Base-by-base conservation (phyloP, 352 stramenopile species). In the Nothophytophthora sp. region DNA sequence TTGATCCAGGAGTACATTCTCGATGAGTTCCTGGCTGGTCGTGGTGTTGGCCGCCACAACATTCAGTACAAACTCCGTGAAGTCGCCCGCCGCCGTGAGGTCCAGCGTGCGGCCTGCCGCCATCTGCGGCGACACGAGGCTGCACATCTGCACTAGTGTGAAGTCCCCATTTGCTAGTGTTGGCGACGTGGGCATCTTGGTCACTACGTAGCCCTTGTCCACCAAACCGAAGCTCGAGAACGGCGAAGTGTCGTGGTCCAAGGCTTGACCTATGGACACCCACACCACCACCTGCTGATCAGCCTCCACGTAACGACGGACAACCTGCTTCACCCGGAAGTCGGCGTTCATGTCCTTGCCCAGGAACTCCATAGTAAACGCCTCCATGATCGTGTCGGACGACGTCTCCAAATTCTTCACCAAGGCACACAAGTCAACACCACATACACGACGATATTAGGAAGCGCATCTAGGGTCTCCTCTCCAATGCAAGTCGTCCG, bases 141-240 rank as follows among this genome's bases (percentile, higher is more conserved):
- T 70, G 58, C 71, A 82, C 55, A 70, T 81, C 49, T 86, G 70
- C 49, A 90, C 39, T 39, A 88, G 50, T 18, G 68, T 71, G 28
- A 65, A 78, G 24, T 72, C 55, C 10, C 41, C 43, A 20, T 66
- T 43, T 11, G 46, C 50, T 5, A 37, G 18, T 15, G 38, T 41
- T 13, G 69, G 68, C 32, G 61, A 57, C 19, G 65, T 71, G 9
- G 75, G 57, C 30, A 49, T 68, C 28, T 70, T 70, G 16, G 82
- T 62, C 32, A 89, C 58, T 25, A 87, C 70, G 63, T 86, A 89
- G 6, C 73, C 78, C 30, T 81, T 73, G 45, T 89, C 73, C 2
- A 69, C 52, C 30, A 86, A 87, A 20, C 58, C 63, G 15, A 69
- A 62, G 39, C 63, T 63, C 11, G 58, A 58, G 35, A 73, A 69